These are phyloP conservation scores for Phoenix dactylifera DNA, from an alignment of 176 grass and related monocot genomes.

Conservation along the genomic window DNA sequence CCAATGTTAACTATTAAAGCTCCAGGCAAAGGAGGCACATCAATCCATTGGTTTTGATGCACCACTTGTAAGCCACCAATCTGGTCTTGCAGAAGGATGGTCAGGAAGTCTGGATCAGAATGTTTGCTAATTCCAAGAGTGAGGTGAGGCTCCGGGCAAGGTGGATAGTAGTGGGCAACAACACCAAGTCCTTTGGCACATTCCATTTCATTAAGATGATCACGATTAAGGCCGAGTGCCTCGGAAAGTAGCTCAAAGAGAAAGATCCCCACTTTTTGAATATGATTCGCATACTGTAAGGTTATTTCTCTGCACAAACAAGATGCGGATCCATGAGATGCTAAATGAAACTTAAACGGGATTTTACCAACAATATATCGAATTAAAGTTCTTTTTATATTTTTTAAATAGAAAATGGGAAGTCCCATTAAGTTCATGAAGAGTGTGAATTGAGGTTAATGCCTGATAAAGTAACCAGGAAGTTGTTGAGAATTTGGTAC, in stretches of 20 bases:
- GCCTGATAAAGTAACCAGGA: too few relatives aligned
- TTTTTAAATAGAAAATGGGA: too few relatives aligned
- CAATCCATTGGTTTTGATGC: conserved; percentile 23
- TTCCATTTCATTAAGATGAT: conserved; percentile 18
- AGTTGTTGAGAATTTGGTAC: too few relatives aligned
- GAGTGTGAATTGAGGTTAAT: too few relatives aligned
- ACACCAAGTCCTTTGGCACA: conserved; percentile 17
- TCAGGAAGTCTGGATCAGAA: conserved; percentile 38
- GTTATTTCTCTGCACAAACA: conserved; percentile 10
- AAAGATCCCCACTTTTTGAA: conserved; percentile 10
- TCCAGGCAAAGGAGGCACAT: conserved; percentile 33
- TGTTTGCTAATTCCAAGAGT: conserved; percentile 29
- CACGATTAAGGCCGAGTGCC: conserved; percentile 21
- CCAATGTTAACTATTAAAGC: too few relatives aligned
- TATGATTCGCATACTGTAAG: conserved; percentile 5
- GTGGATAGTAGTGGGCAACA: conserved; percentile 41
- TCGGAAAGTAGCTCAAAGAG: conserved; percentile 43
- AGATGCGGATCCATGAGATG: not conserved
- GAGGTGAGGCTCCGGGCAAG: conserved; percentile 42
- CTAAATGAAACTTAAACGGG: too few relatives aligned
- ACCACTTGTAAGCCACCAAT: conserved; percentile 44
- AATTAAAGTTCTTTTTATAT: too few relatives aligned
- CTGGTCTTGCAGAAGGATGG: conserved; percentile 42
- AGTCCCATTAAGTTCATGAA: too few relatives aligned
- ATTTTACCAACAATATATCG: too few relatives aligned